Percentiles rank a stretch among this genome's conserved stretches.
Evolutionary conservation across 345 rosid species (phyloP).

Genomic region (Carallia brachiata): DNA sequence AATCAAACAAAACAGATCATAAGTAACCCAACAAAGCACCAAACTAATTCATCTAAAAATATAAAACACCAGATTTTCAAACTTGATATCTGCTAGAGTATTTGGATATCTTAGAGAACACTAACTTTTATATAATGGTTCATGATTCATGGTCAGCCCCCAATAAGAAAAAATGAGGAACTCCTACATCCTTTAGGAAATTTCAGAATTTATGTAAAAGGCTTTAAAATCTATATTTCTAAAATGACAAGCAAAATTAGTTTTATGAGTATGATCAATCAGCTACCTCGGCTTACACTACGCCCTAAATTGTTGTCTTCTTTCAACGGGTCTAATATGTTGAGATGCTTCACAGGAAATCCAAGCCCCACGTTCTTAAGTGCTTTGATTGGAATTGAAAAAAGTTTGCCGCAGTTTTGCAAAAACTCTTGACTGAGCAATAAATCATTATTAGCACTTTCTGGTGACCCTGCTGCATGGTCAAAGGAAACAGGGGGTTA

Average conservation of each 20-base stretch:
- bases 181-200: neutral
- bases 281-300: slow-evolving; percentile 85
- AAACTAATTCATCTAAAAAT: no score
- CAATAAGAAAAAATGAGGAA: neutral
- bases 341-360: slow-evolving; percentile 72
- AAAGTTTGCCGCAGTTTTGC: slow-evolving; percentile 51
- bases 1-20: no score
- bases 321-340: slow-evolving; percentile 80
- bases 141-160: neutral
- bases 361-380: slow-evolving; percentile 49
- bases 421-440: slow-evolving; percentile 68
- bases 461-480: slow-evolving; percentile 51
- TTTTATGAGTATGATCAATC: slow-evolving; percentile 7
- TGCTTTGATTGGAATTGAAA: slow-evolving; percentile 59
- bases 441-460: slow-evolving; percentile 53
- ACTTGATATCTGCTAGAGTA: no score
- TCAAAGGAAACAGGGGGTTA: slow-evolving; percentile 12
- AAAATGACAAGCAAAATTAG: neutral
- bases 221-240: neutral
- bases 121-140: neutral
- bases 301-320: slow-evolving; percentile 92
- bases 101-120: no score
- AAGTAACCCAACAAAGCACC: no score
- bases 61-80: no score
- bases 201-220: neutral